Evolutionary conservation across 768 basidiomycete genomes (phyloP).

Genomic region (Serendipita sp.): DNA sequence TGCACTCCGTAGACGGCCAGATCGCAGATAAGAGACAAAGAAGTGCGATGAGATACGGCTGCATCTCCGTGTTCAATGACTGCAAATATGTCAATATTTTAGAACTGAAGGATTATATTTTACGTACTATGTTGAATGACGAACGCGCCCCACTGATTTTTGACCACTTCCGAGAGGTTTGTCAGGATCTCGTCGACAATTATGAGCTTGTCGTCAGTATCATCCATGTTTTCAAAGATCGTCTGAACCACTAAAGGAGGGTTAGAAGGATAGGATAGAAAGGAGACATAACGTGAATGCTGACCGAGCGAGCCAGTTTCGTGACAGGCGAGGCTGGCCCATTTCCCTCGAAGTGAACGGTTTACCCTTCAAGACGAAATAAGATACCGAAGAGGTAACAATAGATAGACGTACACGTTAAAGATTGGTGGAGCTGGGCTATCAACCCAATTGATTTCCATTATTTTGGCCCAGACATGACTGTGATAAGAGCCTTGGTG

Average conservation of each 20-base stretch:
- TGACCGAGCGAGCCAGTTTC: slow-evolving; percentile 74
- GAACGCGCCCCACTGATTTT: slow-evolving; percentile 82
- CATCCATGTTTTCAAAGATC: slow-evolving; percentile 14
- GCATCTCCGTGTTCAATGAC: slow-evolving; percentile 75
- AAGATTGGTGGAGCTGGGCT: slow-evolving; percentile 73
- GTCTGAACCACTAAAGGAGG: slow-evolving; percentile 12
- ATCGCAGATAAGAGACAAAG: slow-evolving; percentile 63
- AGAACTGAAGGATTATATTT: not conserved
- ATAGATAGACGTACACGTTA: slow-evolving; percentile 40
- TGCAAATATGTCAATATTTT: slow-evolving; percentile 15
- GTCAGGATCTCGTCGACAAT: slow-evolving; percentile 24
- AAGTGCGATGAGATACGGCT: slow-evolving; percentile 53
- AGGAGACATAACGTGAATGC: slow-evolving; percentile 7
- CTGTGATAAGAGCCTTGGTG: slow-evolving; percentile 30
- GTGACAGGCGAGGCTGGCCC: slow-evolving; percentile 79
- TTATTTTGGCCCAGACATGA: slow-evolving; percentile 87
- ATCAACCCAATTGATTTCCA: slow-evolving; percentile 77
- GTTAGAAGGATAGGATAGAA: not conserved
- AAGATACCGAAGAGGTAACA: not conserved
- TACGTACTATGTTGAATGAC: slow-evolving; percentile 69
- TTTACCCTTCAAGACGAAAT: slow-evolving; percentile 41
- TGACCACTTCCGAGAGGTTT: slow-evolving; percentile 68
- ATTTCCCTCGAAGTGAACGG: slow-evolving; percentile 72
- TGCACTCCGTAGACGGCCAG: slow-evolving; percentile 64
- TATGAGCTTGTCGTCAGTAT: slow-evolving; percentile 10